Evolutionary conservation across 345 rosid genomes (phyloP), one percentile per base, ranked within the genome.

Genomic region (Gossypioides kirkii): DNA sequence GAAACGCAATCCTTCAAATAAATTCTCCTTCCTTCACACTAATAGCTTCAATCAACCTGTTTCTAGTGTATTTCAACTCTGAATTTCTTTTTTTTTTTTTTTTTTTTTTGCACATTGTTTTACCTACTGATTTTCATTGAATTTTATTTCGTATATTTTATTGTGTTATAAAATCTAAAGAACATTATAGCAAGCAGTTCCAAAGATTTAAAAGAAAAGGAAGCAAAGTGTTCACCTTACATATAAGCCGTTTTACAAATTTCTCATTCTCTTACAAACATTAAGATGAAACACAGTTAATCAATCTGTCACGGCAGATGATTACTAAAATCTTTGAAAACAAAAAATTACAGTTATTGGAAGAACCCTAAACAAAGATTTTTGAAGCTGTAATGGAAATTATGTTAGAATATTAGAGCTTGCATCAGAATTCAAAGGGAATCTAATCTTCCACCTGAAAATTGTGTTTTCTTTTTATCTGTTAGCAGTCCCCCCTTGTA

Each of bases 401-500:
- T 2, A 13, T 54, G 63, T 61, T 73, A 69, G 74, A 60, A 41
- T 47, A 58, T 54, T 16, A 18, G 52, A n/a, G n/a, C n/a, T n/a
- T n/a, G 13, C 42, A 58, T 45, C 32, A 12, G 53, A 76, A 9
- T 72, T 67, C 55, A 65, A 4, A 32, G n/a, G n/a, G n/a, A n/a
- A n/a, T n/a, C n/a, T n/a, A n/a, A n/a, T n/a, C n/a, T n/a, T n/a
- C 56, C 45, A 62, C 65, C 41, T 66, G 58, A 53, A 60, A 75
- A 17, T 0, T 11, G 55, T 63, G 12, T 47, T 42, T 60, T 81
- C 38, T 32, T 32, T 32, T 32, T 47, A 72, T 72, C 88, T 77
- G 81, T 74, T 81, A 81, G 80, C 74, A 58, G 69, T 32, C 38
- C 38, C 58, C 55, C 65, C 72, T 77, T 73, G 65, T 4, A 38